These are phyloP conservation scores for Fusarium ramigenum DNA, from an alignment of 2,329 filamentous ascomycete genomes.

Conservation along the genomic window DNA sequence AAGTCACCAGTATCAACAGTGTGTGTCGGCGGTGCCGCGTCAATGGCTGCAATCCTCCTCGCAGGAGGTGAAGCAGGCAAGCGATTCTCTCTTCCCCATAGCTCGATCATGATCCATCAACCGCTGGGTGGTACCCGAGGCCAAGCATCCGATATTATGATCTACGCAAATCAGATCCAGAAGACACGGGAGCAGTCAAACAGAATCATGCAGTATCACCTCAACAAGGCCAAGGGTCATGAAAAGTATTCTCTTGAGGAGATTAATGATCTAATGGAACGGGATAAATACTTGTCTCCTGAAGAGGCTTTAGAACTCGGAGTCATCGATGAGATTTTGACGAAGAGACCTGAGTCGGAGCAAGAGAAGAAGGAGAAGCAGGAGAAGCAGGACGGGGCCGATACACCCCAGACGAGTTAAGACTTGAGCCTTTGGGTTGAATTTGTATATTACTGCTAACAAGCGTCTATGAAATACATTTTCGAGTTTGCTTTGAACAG, in stretches of 20 bases:
- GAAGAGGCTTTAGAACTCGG: constrained; percentile 89
- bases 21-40: constrained; percentile 92
- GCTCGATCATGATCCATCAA: constrained; percentile 96
- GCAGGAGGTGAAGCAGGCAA: constrained; percentile 87
- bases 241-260: constrained; percentile 83
- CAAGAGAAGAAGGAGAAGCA: constrained; percentile 46
- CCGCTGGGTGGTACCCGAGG: constrained; percentile 79
- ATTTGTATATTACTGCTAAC: neutral
- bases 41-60: constrained; percentile 91
- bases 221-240: constrained; percentile 78
- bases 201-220: constrained; percentile 85
- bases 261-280: constrained; percentile 94
- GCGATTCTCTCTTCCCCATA: constrained; percentile 90
- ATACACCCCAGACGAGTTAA: constrained; percentile 22
- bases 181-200: constrained; percentile 87
- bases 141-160: constrained; percentile 84
- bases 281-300: constrained; percentile 92
- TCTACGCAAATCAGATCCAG: constrained; percentile 97
- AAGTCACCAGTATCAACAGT: constrained; percentile 92
- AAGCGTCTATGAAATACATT: neutral
- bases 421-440: neutral
- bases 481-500: neutral
- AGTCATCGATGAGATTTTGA: constrained; percentile 89
- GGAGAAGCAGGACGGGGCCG: constrained; percentile 34
- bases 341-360: constrained; percentile 63